These are phyloP conservation scores for Cajanus cajan DNA, from an alignment of 306 rosid genomes.

Conservation along the genomic window DNA sequence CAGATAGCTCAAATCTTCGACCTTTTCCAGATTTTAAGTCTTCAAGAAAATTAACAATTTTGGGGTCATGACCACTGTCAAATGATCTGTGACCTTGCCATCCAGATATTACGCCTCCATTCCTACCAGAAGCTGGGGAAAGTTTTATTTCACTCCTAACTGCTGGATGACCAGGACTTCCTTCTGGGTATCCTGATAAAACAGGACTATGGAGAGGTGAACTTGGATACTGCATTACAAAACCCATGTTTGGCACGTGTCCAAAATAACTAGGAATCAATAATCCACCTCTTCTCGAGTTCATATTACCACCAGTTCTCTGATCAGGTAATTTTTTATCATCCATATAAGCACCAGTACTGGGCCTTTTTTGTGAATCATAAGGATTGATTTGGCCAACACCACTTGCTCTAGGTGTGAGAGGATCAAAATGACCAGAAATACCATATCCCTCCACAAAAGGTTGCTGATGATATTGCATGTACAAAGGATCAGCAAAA, in stretches of 20 bases:
- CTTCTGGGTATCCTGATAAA: constrained; percentile 40
- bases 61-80: constrained; percentile 45
- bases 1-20: constrained; percentile 56
- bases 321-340: constrained; percentile 41
- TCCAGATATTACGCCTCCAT: constrained; percentile 36
- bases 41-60: constrained; percentile 49
- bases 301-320: constrained; percentile 36
- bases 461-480: constrained; percentile 51
- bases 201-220: constrained; percentile 44
- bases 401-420: constrained; percentile 40
- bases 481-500: constrained; percentile 45
- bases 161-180: constrained; percentile 39
- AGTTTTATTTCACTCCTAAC: constrained; percentile 44
- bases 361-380: constrained; percentile 38
- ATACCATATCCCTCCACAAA: constrained; percentile 45
- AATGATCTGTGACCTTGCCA: constrained; percentile 52
- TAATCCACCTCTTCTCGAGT: constrained; percentile 49
- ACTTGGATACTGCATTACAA: constrained; percentile 44
- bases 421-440: constrained; percentile 40
- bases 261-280: constrained; percentile 48
- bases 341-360: constrained; percentile 35
- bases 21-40: constrained; percentile 55
- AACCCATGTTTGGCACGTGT: constrained; percentile 43
- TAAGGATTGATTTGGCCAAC: constrained; percentile 31
- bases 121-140: constrained; percentile 40